Base-by-base conservation (phyloP, 2,329 filamentous ascomycete genomes). In the Scedosporium boydii region DNA sequence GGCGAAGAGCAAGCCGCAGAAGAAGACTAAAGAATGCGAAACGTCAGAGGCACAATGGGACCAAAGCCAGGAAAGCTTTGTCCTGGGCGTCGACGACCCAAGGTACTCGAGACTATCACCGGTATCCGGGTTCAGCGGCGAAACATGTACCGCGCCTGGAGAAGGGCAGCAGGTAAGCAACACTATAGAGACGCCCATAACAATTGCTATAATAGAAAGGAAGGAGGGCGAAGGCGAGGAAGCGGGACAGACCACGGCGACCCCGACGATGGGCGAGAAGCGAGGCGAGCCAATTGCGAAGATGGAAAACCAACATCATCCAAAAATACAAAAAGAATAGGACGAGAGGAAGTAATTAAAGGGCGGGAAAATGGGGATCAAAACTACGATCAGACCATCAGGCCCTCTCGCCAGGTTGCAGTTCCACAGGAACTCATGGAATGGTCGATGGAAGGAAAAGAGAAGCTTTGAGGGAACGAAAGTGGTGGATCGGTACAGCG, bases 1-100 rank as follows among this genome's bases (percentile, higher is more conserved):
- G 16, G 60, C 38, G 14, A 60, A 38, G 1, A 53, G 6, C 12
- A 51, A 59, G 57, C 27, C 10, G 16, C 38, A 26, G 12, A 46
- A 21, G 14, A 51, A 46, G 27, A 6, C 6, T 16, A 56, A 38
- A 12, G 57, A 59, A 9, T n/a, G 29, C 44, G 42, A 26, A 18
- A 29, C 59, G n/a, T 6, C 29, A 18, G 26, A 48, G 21, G 59
- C 51, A 7, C 55, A 65, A 6, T 72, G 70, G 69, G 64, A 64
- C 9, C 65, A 69, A 42, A 72, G 69, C 61, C 70, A 72, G 65
- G 71, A 71, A 61, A 72, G 70, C 46, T 68, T 72, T 38, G 71
- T 72, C 29, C 62, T 71, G 26, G 70, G 70, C 6, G 46, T 68
- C 63, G 71, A 71, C 61, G 70, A 73, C 55, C 69, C 70, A 0